phyloP scores from a whole-genome alignment of 805 yeast species.

The Scheffersomyces stipitis region DNA sequence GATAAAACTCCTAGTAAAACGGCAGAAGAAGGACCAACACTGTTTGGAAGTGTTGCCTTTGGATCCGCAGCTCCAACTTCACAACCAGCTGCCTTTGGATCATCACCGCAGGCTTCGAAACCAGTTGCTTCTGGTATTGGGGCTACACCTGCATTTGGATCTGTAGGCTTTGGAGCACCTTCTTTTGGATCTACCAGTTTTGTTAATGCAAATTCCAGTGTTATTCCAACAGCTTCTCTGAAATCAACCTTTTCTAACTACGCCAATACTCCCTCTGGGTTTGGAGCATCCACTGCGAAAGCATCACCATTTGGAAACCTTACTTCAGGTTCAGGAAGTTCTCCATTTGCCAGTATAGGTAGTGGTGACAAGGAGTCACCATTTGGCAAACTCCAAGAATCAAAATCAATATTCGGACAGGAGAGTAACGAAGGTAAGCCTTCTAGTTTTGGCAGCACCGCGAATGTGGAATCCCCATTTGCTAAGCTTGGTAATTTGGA shows the following conservation, averaged over 20 bases:
- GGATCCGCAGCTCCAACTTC: not conserved
- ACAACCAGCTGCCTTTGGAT: not conserved
- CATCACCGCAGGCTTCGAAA: conserved; percentile 7
- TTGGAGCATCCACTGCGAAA: conserved; percentile 6
- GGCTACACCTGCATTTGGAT: conserved; percentile 3
- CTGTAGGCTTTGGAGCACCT: conserved; percentile 5
- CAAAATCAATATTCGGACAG: too few species aligned
- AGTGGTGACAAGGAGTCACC: conserved; percentile 11
- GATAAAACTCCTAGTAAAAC: conserved; percentile 3
- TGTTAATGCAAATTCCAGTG: too few species aligned
- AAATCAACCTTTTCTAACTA: too few species aligned
- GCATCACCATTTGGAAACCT: conserved; percentile 1
- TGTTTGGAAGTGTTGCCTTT: conserved; percentile 1
- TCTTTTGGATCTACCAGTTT: conserved; percentile 11
- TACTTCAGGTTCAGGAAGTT: conserved; percentile 3
- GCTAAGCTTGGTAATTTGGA: not conserved
- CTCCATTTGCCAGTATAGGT: conserved; percentile 8
- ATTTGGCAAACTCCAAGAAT: conserved; percentile 8
- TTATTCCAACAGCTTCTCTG: too few species aligned
- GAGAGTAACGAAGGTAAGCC: too few species aligned
- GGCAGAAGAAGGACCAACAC: too few species aligned
- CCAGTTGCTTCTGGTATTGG: conserved; percentile 5
- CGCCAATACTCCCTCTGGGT: too few species aligned
- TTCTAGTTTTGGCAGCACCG: conserved; percentile 17
- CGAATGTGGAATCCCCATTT: conserved; percentile 2